Evolutionary conservation across 345 rosid species (phyloP).

Genomic region (Syzygium grande): DNA sequence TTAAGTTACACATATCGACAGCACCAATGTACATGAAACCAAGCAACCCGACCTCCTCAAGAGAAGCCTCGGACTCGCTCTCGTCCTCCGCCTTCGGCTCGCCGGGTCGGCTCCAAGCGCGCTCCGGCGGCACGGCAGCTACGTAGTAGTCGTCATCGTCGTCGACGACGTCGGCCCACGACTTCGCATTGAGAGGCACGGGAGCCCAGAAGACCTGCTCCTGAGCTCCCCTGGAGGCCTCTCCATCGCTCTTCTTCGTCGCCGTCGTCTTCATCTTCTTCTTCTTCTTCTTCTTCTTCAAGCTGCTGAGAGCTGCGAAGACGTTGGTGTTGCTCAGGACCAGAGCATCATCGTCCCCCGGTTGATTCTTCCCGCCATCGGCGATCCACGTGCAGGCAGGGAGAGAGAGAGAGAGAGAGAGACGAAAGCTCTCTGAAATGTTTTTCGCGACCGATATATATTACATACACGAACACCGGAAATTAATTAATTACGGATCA

Average conservation of each 20-base stretch:
- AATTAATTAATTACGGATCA: too few species aligned
- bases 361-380: slow-evolving; percentile 23
- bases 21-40: background rate
- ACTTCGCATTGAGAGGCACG: slow-evolving; percentile 22
- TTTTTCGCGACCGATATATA: too few species aligned
- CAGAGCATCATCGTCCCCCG: slow-evolving; percentile 29
- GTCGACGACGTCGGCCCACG: slow-evolving; percentile 46
- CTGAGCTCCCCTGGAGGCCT: slow-evolving; percentile 5
- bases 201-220: slow-evolving; percentile 38
- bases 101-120: slow-evolving; percentile 10
- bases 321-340: slow-evolving; percentile 38
- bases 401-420: background rate
- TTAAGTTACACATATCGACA: background rate
- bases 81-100: slow-evolving; percentile 1
- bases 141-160: slow-evolving; percentile 39
- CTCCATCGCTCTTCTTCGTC: slow-evolving; percentile 13
- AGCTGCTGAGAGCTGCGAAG: slow-evolving; percentile 37
- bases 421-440: background rate
- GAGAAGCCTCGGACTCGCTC: background rate
- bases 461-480: too few species aligned
- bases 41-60: background rate
- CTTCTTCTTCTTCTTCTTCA: slow-evolving; percentile 53
- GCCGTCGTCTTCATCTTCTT: slow-evolving; percentile 16
- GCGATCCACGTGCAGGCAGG: background rate
- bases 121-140: slow-evolving; percentile 14